Percentiles rank a stretch among this genome's conserved stretches.
Evolutionary conservation across 495 filamentous ascomycete species (phyloP).

Genomic region (Penicillium egyptiacum): DNA sequence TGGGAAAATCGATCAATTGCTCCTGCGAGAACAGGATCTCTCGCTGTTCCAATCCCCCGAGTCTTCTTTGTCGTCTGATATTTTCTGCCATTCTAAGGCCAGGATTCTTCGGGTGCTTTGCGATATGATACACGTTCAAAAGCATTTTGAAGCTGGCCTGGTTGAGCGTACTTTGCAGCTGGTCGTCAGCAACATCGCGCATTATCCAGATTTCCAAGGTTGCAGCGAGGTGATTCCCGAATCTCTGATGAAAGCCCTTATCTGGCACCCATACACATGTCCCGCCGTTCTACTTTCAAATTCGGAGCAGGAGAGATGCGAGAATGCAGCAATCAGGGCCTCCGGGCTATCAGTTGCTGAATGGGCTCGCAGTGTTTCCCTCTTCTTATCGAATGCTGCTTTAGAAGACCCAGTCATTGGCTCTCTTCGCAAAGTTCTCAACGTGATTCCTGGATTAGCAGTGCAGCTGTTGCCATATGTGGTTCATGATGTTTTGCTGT

Average conservation of each 20-base stretch:
- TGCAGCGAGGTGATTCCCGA: slow-evolving; percentile 46
- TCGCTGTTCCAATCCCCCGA: slow-evolving; percentile 22
- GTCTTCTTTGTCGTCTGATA: slow-evolving; percentile 11
- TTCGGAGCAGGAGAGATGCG: slow-evolving; percentile 19
- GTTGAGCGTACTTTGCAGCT: slow-evolving; percentile 75
- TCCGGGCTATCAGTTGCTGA: slow-evolving; percentile 28
- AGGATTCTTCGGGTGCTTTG: slow-evolving; percentile 65
- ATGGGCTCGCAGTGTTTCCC: slow-evolving; percentile 67
- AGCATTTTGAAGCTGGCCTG: slow-evolving; percentile 64
- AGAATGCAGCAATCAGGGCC: slow-evolving; percentile 12
- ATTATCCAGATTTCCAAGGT: slow-evolving; percentile 46
- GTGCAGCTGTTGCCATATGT: slow-evolving; percentile 73
- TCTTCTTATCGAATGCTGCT: slow-evolving; percentile 60
- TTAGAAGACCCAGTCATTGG: slow-evolving; percentile 64
- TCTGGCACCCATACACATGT: slow-evolving; percentile 47
- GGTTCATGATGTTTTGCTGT: slow-evolving; percentile 70
- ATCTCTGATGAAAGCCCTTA: slow-evolving; percentile 42
- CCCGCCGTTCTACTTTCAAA: slow-evolving; percentile 27
- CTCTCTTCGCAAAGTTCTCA: slow-evolving; percentile 61
- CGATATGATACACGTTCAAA: slow-evolving; percentile 62
- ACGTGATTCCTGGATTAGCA: slow-evolving; percentile 63
- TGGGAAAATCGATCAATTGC: slow-evolving; percentile 53
- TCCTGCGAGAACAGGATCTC: slow-evolving; percentile 44
- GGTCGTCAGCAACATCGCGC: slow-evolving; percentile 59
- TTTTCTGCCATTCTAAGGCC: slow-evolving; percentile 41